phyloP scores from a whole-genome alignment of 352 stramenopile genomes.

The Phytopythium aichiense region DNA sequence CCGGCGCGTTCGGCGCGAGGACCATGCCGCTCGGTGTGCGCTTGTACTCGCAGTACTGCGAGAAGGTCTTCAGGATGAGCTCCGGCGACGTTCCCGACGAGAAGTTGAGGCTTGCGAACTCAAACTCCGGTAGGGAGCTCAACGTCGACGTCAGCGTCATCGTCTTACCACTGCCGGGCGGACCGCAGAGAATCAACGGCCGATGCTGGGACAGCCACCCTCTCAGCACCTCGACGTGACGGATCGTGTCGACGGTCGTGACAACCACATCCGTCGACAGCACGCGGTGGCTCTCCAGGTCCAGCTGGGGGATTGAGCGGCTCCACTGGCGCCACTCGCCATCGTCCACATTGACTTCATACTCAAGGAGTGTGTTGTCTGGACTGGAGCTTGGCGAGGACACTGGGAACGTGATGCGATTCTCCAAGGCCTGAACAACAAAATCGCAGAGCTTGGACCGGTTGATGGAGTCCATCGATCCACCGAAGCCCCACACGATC shows the following conservation, averaged over 20 bases:
- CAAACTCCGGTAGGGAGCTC: conserved; percentile 96
- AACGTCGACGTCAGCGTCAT: conserved; percentile 99
- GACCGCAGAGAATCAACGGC: conserved; percentile 97
- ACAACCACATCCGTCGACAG: conserved; percentile 98
- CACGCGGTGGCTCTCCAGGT: conserved; percentile 98
- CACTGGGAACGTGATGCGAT: conserved; percentile 86
- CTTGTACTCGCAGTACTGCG: conserved; percentile 99
- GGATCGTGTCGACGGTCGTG: conserved; percentile 98
- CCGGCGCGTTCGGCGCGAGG: conserved; percentile 90
- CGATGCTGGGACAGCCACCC: conserved; percentile 96
- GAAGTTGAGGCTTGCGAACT: conserved; percentile 99
- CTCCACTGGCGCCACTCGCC: conserved; percentile 97
- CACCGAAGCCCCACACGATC: conserved; percentile 98
- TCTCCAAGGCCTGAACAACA: conserved; percentile 84
- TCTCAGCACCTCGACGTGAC: conserved; percentile 97
- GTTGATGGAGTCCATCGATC: conserved; percentile 93
- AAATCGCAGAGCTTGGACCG: conserved; percentile 91
- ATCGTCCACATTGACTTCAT: conserved; percentile 96
- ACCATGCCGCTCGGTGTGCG: conserved; percentile 95
- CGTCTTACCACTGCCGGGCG: conserved; percentile 98
- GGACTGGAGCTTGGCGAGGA: conserved; percentile 36
- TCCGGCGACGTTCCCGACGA: conserved; percentile 97
- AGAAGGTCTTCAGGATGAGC: conserved; percentile 98
- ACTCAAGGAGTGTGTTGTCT: conserved; percentile 92
- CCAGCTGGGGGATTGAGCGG: conserved; percentile 94